A percentile compares a stretch with the other conserved stretches of the same genome.
These are phyloP conservation scores for Asterophora parasitica DNA, from an alignment of 768 basidiomycete genomes.

Conservation along the genomic window DNA sequence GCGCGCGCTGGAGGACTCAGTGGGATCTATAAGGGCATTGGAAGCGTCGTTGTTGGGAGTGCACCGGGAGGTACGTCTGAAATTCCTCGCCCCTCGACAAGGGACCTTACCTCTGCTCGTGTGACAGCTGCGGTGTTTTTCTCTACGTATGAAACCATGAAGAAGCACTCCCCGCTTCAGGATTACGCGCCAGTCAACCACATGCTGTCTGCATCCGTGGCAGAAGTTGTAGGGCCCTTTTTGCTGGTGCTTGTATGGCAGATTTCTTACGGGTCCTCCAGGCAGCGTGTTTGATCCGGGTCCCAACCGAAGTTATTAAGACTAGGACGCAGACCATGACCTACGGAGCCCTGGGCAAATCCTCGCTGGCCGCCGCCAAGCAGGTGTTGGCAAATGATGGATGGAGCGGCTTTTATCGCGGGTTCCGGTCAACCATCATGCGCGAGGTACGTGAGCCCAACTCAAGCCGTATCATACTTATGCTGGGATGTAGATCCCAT, in stretches of 20 bases:
- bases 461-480: conserved; percentile 1
- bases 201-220: conserved; percentile 54
- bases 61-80: conserved; percentile 79
- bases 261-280: conserved; percentile 25
- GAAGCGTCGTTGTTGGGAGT: conserved; percentile 91
- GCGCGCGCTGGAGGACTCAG: conserved; percentile 78
- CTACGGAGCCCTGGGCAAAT: conserved; percentile 52
- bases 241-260: conserved; percentile 18
- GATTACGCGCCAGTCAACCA: conserved; percentile 58
- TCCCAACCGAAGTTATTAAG: conserved; percentile 96
- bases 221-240: conserved; percentile 46
- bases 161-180: conserved; percentile 61
- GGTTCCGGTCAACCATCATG: conserved; percentile 75
- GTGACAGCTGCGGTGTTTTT: conserved; percentile 90
- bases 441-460: conserved; percentile 30
- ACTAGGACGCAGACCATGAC: conserved; percentile 85
- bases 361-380: conserved; percentile 57
- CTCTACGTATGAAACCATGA: conserved; percentile 87
- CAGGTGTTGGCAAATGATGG: conserved; percentile 60
- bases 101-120: not conserved
- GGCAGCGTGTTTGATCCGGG: conserved; percentile 89
- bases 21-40: conserved; percentile 90
- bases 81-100: not conserved
- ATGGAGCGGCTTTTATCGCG: conserved; percentile 78
- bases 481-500: conserved; percentile 67